phyloP scores from a whole-genome alignment of 2,329 filamentous ascomycete genomes.

The Chaetomiaceae sp. region DNA sequence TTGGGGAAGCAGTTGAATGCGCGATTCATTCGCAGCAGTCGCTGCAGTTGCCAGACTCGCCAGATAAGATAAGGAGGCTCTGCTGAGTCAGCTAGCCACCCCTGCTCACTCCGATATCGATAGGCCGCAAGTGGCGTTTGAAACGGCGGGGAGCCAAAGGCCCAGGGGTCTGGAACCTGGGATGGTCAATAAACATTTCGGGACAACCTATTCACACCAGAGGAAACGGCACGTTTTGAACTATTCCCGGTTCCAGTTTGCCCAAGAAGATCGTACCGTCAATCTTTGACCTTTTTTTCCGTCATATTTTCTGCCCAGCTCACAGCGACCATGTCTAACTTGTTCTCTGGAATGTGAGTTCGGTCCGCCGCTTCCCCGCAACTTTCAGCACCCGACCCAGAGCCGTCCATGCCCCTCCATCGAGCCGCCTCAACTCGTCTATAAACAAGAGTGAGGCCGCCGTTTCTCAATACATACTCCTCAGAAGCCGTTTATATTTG shows the following conservation, averaged over 20 bases:
- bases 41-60: no score
- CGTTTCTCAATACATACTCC: slow-evolving; percentile 3
- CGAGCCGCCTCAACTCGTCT: slow-evolving; percentile 6
- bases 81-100: slow-evolving; percentile 5
- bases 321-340: slow-evolving; percentile 47
- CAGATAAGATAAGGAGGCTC: neutral
- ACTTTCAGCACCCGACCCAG: slow-evolving; percentile 5
- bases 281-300: no score
- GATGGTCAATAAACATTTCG: slow-evolving; percentile 15
- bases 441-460: slow-evolving; percentile 15
- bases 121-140: slow-evolving; percentile 13
- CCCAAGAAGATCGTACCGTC: no score
- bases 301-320: neutral
- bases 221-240: slow-evolving; percentile 4
- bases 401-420: slow-evolving; percentile 2
- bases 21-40: neutral
- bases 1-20: neutral
- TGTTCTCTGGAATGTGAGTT: slow-evolving; percentile 60
- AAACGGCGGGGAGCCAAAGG: slow-evolving; percentile 15
- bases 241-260: neutral
- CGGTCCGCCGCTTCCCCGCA: slow-evolving; percentile 18
- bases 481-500: neutral
- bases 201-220: neutral
- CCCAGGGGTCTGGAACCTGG: slow-evolving; percentile 10
- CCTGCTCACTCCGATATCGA: neutral